Evolutionary conservation across 2,329 filamentous ascomycete species (phyloP), one percentile per base, ranked within the genome.

Genomic region (Curvularia verruculosa): DNA sequence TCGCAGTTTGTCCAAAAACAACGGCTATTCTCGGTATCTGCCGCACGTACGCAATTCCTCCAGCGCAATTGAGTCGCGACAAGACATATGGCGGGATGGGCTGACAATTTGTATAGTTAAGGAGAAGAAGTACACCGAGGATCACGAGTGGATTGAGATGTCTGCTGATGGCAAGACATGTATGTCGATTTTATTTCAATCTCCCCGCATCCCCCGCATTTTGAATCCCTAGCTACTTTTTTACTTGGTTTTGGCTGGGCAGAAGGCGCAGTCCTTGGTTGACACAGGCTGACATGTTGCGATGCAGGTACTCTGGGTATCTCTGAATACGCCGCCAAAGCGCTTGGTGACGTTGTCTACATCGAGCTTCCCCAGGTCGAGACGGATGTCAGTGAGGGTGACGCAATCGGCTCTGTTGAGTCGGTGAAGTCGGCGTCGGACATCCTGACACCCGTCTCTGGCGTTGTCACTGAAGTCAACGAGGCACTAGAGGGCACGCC

Each of bases 371-470:
- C 95, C 54, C 83, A 88, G 66, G 75, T 83, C 54, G 89, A 87
- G 64, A 81, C 87, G 67, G 85, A 89, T 69, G 84, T 96, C 60
- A 79, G 80, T 56, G 85, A 87, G 55, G 92, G 92, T 71, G 94
- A 98, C 74, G 84, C 89, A 64, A 90, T 98, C 67, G 95, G 95
- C 66, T 92, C 94, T 59, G 94, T 99, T 69, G 95, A 99, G 83
- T 97, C 92, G 2, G 95, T 99, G 78, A 99, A 99, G 84, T 95
- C 90, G 61, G 95, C 95, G n/a, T 94, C 91, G 63, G 95, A 99
- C 77, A 96, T 99, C 82, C 89, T 96, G 81, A 88, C 92, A 13
- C 95, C 95, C 18, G 85, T 97, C 65, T 81, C 84, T 50, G 94
- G 94, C 74, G 89, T 81, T 67, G 86, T 99, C 59, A 83, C 86